Conservation (phyloP, 75 land plant species). For the Larix kaempferi region DNA sequence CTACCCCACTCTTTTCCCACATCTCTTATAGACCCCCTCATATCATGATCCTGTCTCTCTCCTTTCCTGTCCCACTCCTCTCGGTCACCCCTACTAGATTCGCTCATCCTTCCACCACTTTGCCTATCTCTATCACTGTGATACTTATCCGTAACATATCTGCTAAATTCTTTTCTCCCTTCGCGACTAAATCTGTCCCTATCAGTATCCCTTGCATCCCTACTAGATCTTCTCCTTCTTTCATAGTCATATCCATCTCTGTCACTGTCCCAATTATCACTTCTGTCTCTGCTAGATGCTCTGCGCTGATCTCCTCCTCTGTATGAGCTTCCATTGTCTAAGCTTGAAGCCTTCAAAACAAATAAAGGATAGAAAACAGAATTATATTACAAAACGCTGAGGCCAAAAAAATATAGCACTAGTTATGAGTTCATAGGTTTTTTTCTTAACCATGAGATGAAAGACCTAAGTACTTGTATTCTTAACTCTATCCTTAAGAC, state of each 20-base stretch:
- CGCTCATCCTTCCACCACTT: constrained; percentile 7
- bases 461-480: background rate
- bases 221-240: constrained; percentile 13
- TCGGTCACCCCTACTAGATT: constrained; percentile 4
- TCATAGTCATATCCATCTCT: constrained; percentile 4
- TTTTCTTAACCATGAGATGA: too few relatives aligned
- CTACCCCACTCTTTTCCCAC: constrained; percentile 4
- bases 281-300: constrained; percentile 10
- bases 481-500: background rate
- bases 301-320: constrained; percentile 13
- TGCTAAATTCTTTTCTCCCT: constrained; percentile 11
- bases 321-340: constrained; percentile 14
- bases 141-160: background rate
- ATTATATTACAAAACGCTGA: too few relatives aligned
- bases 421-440: too few relatives aligned
- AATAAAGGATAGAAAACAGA: background rate
- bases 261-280: constrained; percentile 9
- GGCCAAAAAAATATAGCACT: too few relatives aligned
- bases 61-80: constrained; percentile 14
- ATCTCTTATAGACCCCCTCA: background rate
- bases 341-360: constrained; percentile 15
- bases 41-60: background rate
- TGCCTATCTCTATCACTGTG: constrained; percentile 10
- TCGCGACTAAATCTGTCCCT: constrained; percentile 13
- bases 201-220: constrained; percentile 18